A percentile compares a stretch with the other conserved stretches of the same genome.
Conservation (phyloP, 2,329 filamentous ascomycete genomes). For the Cercospora brassicicola region DNA sequence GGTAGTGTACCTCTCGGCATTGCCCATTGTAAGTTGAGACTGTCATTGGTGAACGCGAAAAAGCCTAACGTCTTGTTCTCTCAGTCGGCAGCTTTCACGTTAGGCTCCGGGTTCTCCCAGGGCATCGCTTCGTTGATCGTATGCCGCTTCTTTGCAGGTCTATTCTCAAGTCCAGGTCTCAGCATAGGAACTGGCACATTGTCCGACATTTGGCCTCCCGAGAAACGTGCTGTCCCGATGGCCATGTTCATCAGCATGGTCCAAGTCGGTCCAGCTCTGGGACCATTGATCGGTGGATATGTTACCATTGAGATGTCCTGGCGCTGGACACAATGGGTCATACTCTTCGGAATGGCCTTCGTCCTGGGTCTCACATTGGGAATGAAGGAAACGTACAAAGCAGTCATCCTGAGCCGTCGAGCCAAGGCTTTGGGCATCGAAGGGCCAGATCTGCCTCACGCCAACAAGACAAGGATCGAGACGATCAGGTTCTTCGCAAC, state of each 20-base stretch:
- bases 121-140: slow-evolving; percentile 55
- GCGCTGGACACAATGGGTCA: slow-evolving; percentile 41
- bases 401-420: slow-evolving; percentile 30
- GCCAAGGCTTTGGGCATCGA: slow-evolving; percentile 29
- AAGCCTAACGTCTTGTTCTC: too few species aligned
- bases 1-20: slow-evolving; percentile 52
- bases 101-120: slow-evolving; percentile 56
- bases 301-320: slow-evolving; percentile 32
- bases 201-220: slow-evolving; percentile 25
- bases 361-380: slow-evolving; percentile 35
- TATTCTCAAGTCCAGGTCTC: slow-evolving; percentile 64
- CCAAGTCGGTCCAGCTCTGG: slow-evolving; percentile 17
- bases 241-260: slow-evolving; percentile 12
- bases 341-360: slow-evolving; percentile 31
- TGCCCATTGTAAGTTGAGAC: slow-evolving; percentile 39
- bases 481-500: slow-evolving; percentile 12
- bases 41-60: too few species aligned
- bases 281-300: slow-evolving; percentile 37
- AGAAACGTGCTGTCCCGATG: slow-evolving; percentile 23
- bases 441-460: slow-evolving; percentile 8
- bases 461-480: slow-evolving; percentile 2
- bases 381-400: slow-evolving; percentile 39
- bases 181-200: slow-evolving; percentile 24
- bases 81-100: slow-evolving; percentile 54
- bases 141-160: slow-evolving; percentile 68